phyloP scores from a whole-genome alignment of 1,139 yeast species.

The Hansenula sp. region DNA sequence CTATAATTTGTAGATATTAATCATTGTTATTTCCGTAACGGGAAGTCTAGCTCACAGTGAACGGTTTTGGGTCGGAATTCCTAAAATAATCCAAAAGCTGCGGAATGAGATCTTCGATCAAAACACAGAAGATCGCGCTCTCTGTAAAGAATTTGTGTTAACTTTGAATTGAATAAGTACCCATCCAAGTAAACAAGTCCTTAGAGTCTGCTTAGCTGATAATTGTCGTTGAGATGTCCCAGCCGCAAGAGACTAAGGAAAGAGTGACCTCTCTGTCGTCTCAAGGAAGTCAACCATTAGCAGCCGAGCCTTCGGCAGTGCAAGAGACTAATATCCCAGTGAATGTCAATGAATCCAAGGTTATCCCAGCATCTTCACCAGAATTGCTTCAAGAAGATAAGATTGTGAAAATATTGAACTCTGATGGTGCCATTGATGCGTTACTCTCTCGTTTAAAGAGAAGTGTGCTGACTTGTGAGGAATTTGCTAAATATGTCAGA shows the following conservation, averaged over 20 bases:
- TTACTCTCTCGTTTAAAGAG: slow-evolving; percentile 72
- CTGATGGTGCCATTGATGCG: slow-evolving; percentile 62
- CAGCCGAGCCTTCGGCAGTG: not conserved
- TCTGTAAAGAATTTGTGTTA: not conserved
- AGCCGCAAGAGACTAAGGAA: not conserved
- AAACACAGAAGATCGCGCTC: not conserved
- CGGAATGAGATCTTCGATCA: too few relatives aligned
- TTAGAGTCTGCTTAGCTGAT: too few relatives aligned
- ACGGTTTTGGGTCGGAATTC: too few relatives aligned
- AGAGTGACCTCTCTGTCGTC: not conserved
- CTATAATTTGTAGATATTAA: too few relatives aligned
- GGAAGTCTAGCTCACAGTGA: not conserved
- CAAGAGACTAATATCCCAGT: not conserved
- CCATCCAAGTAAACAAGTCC: too few relatives aligned
- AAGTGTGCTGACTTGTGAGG: slow-evolving; percentile 78
- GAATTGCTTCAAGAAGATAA: slow-evolving; percentile 36
- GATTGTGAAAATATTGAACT: slow-evolving; percentile 43
- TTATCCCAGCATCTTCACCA: slow-evolving; percentile 20
- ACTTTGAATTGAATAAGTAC: too few relatives aligned
- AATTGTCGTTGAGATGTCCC: slow-evolving; percentile 1
- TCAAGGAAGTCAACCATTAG: not conserved
- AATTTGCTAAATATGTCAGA: slow-evolving; percentile 71
- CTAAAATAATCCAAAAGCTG: too few relatives aligned
- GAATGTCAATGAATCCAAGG: slow-evolving; percentile 1
- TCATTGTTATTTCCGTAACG: too few relatives aligned